Percentiles rank a stretch among this genome's conserved stretches.
These are phyloP conservation scores for Dendrobium officinale DNA, from an alignment of 106 monocot species.

Conservation along the genomic window DNA sequence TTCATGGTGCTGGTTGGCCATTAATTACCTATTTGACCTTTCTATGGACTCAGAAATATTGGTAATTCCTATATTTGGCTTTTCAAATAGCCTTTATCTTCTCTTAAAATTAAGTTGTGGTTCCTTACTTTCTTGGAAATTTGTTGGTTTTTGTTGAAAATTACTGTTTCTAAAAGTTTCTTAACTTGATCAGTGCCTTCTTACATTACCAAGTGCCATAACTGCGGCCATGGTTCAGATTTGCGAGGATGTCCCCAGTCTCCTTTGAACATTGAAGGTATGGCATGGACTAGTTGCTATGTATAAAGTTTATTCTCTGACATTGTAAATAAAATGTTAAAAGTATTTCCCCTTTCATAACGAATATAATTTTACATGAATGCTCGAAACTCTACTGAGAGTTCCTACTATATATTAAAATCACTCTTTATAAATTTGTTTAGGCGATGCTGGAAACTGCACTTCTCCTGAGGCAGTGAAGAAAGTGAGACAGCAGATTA, in stretches of 20 bases:
- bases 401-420: neutral
- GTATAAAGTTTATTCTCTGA: neutral
- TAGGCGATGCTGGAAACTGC: slow-evolving; percentile 83
- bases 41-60: neutral
- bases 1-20: neutral
- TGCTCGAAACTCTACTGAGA: neutral
- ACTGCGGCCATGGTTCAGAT: slow-evolving; percentile 97
- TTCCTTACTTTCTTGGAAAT: neutral
- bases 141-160: neutral
- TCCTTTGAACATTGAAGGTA: slow-evolving; percentile 89
- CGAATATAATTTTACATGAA: neutral
- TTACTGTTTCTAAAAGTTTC: slow-evolving; percentile 11
- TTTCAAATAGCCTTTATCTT: neutral
- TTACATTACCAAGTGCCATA: slow-evolving; percentile 77
- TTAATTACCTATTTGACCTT: neutral
- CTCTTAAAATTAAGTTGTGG: neutral
- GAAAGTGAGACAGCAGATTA: slow-evolving; percentile 80
- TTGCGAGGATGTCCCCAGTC: slow-evolving; percentile 91
- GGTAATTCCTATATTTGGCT: neutral
- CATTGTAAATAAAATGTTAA: neutral
- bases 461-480: slow-evolving; percentile 73
- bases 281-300: neutral
- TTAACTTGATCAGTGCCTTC: slow-evolving; percentile 65
- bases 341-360: neutral
- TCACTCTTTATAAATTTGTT: slow-evolving; percentile 7